Conservation (phyloP, 495 filamentous ascomycete genomes). For the Thozetella sp. region DNA sequence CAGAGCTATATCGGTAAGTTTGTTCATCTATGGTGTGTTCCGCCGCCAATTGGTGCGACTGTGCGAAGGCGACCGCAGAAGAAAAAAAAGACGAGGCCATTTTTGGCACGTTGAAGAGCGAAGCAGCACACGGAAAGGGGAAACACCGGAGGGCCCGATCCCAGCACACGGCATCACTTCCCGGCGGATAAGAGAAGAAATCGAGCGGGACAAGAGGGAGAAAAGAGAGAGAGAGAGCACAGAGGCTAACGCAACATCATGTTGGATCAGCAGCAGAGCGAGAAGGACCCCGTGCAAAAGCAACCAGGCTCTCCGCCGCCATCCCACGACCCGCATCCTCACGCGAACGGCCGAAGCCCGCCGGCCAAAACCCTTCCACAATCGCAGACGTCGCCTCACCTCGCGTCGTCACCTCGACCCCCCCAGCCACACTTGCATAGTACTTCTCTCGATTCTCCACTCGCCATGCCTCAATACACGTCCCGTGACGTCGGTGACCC, state of each 20-base stretch:
- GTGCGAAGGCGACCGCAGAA: too few species aligned
- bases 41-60: background rate
- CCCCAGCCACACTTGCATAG: constrained; percentile 9
- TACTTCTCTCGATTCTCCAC: constrained; percentile 11
- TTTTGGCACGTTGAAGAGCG: background rate
- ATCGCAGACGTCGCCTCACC: constrained; percentile 4
- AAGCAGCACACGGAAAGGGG: background rate
- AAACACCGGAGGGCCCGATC: background rate
- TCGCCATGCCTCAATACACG: constrained; percentile 55
- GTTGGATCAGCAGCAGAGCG: constrained; percentile 14
- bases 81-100: background rate
- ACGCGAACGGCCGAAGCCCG: background rate
- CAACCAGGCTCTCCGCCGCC: background rate
- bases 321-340: background rate
- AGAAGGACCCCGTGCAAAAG: background rate
- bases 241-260: constrained; percentile 23
- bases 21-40: background rate
- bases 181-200: background rate
- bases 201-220: background rate
- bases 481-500: constrained; percentile 61
- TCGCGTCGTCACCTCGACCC: constrained; percentile 19
- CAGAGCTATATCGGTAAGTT: constrained; percentile 13
- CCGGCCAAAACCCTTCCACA: background rate
- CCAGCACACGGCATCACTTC: constrained; percentile 8
- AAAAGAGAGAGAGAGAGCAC: constrained; percentile 1